Conservation (phyloP, 768 basidiomycete species). For the Tulasnella sp. region DNA sequence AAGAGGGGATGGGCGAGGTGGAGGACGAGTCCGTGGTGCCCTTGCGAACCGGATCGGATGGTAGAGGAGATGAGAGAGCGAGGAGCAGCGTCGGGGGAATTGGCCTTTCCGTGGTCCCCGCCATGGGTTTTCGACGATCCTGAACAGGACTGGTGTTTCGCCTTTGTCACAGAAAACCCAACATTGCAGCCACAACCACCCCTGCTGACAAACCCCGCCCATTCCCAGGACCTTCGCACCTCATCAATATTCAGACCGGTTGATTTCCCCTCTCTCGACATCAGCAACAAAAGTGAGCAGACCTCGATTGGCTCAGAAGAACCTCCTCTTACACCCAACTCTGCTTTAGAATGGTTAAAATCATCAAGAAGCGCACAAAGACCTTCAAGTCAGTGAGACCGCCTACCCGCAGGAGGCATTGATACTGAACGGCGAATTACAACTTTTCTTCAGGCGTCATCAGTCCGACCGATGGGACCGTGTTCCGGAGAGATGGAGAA, state of each 20-base stretch:
- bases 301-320: not conserved
- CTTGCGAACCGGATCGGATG: not conserved
- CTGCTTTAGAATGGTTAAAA: constrained; percentile 40
- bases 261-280: not conserved
- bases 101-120: constrained; percentile 9
- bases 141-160: not conserved
- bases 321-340: not conserved
- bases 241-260: constrained; percentile 11
- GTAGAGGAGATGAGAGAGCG: constrained; percentile 6
- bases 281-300: constrained; percentile 1
- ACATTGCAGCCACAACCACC: not conserved
- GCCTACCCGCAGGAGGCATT: not conserved
- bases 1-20: constrained; percentile 8
- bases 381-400: constrained; percentile 73
- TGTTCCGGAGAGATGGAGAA: constrained; percentile 98
- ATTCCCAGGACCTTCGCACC: constrained; percentile 5
- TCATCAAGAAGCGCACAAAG: constrained; percentile 96
- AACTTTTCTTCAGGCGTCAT: constrained; percentile 67
- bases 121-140: constrained; percentile 9
- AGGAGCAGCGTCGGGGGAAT: constrained; percentile 10
- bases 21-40: not conserved
- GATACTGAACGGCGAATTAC: not conserved
- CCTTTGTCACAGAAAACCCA: not conserved
- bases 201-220: not conserved
- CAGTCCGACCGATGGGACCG: constrained; percentile 97